Evolutionary conservation across 495 filamentous ascomycete species (phyloP).

Genomic region (Neurospora sp.): DNA sequence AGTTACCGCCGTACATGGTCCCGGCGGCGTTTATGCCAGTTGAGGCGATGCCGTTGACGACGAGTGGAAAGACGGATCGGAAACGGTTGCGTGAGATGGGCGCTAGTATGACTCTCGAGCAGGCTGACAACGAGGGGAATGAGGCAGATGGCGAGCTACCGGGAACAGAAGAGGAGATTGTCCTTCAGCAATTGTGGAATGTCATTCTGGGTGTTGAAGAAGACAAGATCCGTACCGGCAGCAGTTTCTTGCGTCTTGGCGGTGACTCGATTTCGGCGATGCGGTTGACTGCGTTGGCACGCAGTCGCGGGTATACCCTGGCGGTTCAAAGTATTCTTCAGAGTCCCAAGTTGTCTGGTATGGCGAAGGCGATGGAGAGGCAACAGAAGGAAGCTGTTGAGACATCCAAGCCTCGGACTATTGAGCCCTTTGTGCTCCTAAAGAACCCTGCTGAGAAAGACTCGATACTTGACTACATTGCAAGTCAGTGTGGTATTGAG

Average conservation of each 20-base stretch:
- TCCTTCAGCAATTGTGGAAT: conserved; percentile 37
- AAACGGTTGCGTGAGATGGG: conserved; percentile 24
- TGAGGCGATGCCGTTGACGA: conserved; percentile 36
- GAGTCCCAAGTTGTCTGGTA: conserved; percentile 18
- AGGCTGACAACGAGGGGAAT: background rate
- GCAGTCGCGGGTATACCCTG: conserved; percentile 17
- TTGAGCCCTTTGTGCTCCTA: conserved; percentile 40
- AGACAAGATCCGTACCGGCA: conserved; percentile 22
- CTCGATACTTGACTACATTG: conserved; percentile 34
- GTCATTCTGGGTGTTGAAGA: conserved; percentile 28
- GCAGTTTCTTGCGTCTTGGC: conserved; percentile 41
- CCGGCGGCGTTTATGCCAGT: conserved; percentile 47
- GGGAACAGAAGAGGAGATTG: conserved; percentile 21
- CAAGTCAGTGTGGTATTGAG: conserved; percentile 32
- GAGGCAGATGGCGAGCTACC: conserved; percentile 3
- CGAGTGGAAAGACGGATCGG: conserved; percentile 48
- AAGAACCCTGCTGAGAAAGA: conserved; percentile 10
- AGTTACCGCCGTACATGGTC: conserved; percentile 43
- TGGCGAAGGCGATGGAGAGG: conserved; percentile 6
- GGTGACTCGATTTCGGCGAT: conserved; percentile 44
- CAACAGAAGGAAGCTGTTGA: background rate
- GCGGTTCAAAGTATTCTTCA: conserved; percentile 32
- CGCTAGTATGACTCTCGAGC: conserved; percentile 1
- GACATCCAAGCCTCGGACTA: background rate
- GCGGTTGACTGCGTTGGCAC: conserved; percentile 33